A percentile compares a stretch with the other conserved stretches of the same genome.
Conservation (phyloP, 805 yeast species). For the Groenewaldozyma tartarivorans region DNA sequence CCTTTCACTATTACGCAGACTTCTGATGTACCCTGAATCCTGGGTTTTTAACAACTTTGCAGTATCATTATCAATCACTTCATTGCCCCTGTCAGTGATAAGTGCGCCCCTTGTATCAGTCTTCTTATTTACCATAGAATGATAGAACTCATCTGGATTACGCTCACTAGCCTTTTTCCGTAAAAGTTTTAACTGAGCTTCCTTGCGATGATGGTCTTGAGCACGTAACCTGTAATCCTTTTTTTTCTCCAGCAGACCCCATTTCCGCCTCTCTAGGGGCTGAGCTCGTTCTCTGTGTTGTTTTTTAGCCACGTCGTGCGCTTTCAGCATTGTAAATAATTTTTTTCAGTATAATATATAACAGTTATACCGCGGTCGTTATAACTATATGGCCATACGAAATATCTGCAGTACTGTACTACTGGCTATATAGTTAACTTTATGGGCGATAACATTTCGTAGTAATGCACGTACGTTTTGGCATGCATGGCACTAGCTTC, state of each 20-base stretch:
- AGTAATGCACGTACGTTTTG: too few relatives aligned
- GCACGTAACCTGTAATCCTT: conserved; percentile 71
- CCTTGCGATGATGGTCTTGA: conserved; percentile 48
- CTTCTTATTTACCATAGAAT: conserved; percentile 70
- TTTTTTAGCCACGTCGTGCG: conserved; percentile 85
- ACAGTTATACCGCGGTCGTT: too few relatives aligned
- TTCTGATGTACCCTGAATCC: conserved; percentile 77
- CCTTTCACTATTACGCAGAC: conserved; percentile 61
- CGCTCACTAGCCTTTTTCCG: conserved; percentile 61
- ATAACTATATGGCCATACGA: too few relatives aligned
- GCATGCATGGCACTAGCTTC: too few relatives aligned
- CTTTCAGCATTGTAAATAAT: conserved; percentile 3
- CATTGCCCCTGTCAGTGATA: conserved; percentile 44
- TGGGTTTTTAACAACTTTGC: conserved; percentile 80
- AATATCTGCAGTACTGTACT: too few relatives aligned
- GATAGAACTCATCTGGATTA: conserved; percentile 94
- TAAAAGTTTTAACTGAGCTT: conserved; percentile 55
- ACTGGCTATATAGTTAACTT: too few relatives aligned
- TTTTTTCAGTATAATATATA: not conserved
- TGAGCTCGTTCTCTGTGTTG: conserved; percentile 95
- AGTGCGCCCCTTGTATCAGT: conserved; percentile 66
- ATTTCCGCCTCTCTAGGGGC: conserved; percentile 58
- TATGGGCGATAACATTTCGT: too few relatives aligned
- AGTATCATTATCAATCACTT: conserved; percentile 60
- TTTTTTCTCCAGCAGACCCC: conserved; percentile 89